Conservation (phyloP, 345 rosid species). For the Salix viminalis region DNA sequence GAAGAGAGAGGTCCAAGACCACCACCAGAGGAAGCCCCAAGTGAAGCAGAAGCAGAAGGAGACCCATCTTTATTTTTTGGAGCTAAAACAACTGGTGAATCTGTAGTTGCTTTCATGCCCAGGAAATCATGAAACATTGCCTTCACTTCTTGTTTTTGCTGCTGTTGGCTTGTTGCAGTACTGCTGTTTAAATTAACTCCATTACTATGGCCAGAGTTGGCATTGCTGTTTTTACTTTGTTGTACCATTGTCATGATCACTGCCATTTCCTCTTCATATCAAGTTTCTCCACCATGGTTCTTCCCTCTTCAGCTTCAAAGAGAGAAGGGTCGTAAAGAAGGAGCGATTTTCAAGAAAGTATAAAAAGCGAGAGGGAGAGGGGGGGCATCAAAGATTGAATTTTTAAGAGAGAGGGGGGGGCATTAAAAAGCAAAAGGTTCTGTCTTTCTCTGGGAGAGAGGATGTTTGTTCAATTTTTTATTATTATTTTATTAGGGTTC, state of each 20-base stretch:
- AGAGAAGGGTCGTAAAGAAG: conserved; percentile 16
- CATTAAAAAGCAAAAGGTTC: conserved; percentile 57
- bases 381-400: background rate
- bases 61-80: conserved; percentile 36
- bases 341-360: conserved; percentile 27
- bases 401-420: conserved; percentile 16
- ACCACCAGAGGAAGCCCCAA: conserved; percentile 52
- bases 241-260: conserved; percentile 39
- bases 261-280: conserved; percentile 44
- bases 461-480: conserved; percentile 6
- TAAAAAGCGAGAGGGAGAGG: conserved; percentile 7
- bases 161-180: conserved; percentile 14
- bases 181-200: background rate
- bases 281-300: conserved; percentile 20
- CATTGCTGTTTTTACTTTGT: conserved; percentile 31
- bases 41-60: conserved; percentile 44
- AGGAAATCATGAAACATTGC: conserved; percentile 86
- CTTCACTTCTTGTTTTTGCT: conserved; percentile 33
- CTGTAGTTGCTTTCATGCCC: conserved; percentile 49
- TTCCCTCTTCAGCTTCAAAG: conserved; percentile 10
- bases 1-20: conserved; percentile 63
- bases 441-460: background rate
- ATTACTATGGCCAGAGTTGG: conserved; percentile 18
- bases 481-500: background rate
- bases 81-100: conserved; percentile 37